Conservation (phyloP, 2,329 filamentous ascomycete species). For the Geoglossum cookeanum region DNA sequence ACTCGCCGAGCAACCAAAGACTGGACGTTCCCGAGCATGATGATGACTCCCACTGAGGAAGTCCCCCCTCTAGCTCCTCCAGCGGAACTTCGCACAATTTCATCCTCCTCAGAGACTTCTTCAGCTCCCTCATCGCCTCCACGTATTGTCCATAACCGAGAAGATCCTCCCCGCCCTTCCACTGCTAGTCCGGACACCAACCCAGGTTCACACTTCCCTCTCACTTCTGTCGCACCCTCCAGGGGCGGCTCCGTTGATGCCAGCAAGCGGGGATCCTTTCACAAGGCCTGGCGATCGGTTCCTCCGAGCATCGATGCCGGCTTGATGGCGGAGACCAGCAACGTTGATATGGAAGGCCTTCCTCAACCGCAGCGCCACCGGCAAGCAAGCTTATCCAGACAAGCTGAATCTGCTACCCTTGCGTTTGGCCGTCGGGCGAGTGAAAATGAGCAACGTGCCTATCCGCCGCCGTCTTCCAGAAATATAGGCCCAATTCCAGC, state of each 20-base stretch:
- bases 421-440: background rate
- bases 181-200: background rate
- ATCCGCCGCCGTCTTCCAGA: background rate
- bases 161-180: background rate
- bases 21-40: slow-evolving; percentile 33
- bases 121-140: slow-evolving; percentile 1
- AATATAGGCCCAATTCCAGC: background rate
- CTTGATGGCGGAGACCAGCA: background rate
- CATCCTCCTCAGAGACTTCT: background rate
- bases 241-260: background rate
- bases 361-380: background rate
- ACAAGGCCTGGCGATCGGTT: slow-evolving; percentile 1
- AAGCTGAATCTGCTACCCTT: background rate
- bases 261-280: background rate
- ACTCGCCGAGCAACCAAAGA: slow-evolving; percentile 32
- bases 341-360: background rate
- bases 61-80: background rate
- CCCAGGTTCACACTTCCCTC: background rate
- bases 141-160: background rate
- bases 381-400: background rate
- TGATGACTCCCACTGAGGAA: background rate
- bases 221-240: background rate
- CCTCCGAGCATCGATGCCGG: background rate
- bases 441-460: background rate
- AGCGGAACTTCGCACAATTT: background rate